Percentiles rank a stretch among this genome's conserved stretches.
Evolutionary conservation across 495 filamentous ascomycete genomes (phyloP).

Genomic region (Aspergillus funiculosus): DNA sequence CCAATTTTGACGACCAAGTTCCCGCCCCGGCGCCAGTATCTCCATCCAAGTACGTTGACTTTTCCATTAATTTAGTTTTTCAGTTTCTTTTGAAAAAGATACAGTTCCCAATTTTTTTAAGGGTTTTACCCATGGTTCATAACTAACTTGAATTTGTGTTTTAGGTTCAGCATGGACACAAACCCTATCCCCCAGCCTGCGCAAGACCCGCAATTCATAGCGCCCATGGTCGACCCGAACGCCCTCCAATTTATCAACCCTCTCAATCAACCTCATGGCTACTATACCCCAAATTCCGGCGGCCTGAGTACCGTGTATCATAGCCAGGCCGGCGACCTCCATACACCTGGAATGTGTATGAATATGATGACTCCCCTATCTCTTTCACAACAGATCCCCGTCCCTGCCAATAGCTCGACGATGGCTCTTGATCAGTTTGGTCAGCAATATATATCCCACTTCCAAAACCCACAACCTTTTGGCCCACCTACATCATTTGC

Average conservation of each 20-base stretch:
- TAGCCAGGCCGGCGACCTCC: constrained; percentile 80
- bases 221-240: constrained; percentile 78
- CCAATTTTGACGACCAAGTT: not conserved
- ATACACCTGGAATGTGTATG: constrained; percentile 72
- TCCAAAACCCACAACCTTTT: constrained; percentile 71
- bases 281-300: constrained; percentile 84
- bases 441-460: constrained; percentile 58
- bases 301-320: constrained; percentile 80
- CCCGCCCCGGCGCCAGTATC: constrained; percentile 21
- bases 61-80: not conserved
- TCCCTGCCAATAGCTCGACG: constrained; percentile 33
- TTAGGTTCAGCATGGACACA: constrained; percentile 46
- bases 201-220: constrained; percentile 80
- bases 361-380: constrained; percentile 82
- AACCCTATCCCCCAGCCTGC: constrained; percentile 71
- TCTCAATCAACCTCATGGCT: constrained; percentile 70
- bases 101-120: no score
- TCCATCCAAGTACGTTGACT: constrained; percentile 24
- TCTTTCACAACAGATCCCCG: constrained; percentile 58
- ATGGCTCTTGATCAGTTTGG: constrained; percentile 53
- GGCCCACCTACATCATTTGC: constrained; percentile 62
- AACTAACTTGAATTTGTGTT: constrained; percentile 6
- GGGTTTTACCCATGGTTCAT: no score
- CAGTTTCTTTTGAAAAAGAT: no score
- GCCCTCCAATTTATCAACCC: constrained; percentile 73